Conservation (phyloP, 768 basidiomycete species). For the Russula virescens region DNA sequence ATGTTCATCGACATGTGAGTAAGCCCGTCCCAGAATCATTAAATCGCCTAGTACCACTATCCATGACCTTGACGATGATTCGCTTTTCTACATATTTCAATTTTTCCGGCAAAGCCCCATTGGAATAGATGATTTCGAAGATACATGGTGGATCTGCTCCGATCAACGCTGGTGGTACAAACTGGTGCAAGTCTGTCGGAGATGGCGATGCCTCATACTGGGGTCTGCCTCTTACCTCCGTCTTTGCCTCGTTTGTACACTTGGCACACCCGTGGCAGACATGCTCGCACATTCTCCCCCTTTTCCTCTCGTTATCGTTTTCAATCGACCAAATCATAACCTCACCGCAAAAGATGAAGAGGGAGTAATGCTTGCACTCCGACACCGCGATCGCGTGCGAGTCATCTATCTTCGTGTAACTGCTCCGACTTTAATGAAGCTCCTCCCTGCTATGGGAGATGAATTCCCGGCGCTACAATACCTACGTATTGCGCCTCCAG, state of each 20-base stretch:
- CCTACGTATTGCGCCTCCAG: neutral
- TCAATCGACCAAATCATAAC: neutral
- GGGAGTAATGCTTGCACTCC: neutral
- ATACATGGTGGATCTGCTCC: no score
- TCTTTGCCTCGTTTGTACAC: neutral
- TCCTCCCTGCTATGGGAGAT: neutral
- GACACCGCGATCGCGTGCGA: neutral
- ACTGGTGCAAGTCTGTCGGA: neutral
- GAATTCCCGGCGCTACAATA: neutral
- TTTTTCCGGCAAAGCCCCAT: neutral
- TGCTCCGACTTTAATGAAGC: neutral
- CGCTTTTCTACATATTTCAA: neutral
- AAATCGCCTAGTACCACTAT: no score
- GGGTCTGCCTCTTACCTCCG: neutral
- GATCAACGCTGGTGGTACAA: neutral
- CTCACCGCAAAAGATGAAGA: neutral
- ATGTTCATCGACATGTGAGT: conserved; percentile 62
- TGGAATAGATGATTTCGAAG: neutral
- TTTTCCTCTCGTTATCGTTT: neutral
- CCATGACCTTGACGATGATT: neutral
- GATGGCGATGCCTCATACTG: neutral
- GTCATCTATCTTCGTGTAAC: neutral
- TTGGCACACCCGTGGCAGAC: neutral
- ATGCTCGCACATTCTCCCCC: neutral
- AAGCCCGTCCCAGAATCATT: no score